Conservation (phyloP, 2,329 filamentous ascomycete species). For the Aspergillus sp. region DNA sequence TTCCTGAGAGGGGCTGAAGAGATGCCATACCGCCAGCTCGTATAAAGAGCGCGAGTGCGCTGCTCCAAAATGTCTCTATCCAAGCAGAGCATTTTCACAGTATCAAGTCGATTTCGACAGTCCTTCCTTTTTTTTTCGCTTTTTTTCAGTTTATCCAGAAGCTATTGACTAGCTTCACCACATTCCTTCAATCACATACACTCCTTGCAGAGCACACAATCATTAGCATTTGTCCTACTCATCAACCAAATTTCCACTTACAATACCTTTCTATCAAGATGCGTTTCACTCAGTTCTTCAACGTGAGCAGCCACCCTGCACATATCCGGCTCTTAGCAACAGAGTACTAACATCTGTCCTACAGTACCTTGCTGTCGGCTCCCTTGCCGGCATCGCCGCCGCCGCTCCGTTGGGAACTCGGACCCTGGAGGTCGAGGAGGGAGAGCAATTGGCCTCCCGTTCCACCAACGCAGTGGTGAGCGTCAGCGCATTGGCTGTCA, state of each 20-base stretch:
- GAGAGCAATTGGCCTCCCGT: slow-evolving; percentile 1
- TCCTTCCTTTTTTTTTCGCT: slow-evolving; percentile 1
- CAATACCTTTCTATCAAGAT: neutral
- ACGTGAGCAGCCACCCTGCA: neutral
- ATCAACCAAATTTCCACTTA: neutral
- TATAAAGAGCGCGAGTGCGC: neutral
- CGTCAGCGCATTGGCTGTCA: neutral
- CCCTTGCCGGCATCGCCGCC: neutral
- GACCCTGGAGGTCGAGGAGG: neutral
- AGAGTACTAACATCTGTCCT: neutral
- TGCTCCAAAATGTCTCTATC: neutral
- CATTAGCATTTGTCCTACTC: neutral
- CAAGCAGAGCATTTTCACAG: slow-evolving; percentile 5
- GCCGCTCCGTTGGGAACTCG: slow-evolving; percentile 5
- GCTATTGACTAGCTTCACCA: slow-evolving; percentile 8
- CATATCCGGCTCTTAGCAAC: too few species aligned
- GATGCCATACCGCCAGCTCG: neutral
- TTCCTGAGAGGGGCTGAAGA: neutral
- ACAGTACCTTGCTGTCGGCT: neutral
- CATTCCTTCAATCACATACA: neutral
- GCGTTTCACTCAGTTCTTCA: slow-evolving; percentile 6
- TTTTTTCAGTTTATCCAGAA: neutral
- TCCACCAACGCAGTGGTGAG: slow-evolving; percentile 3
- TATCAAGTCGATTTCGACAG: slow-evolving; percentile 7
- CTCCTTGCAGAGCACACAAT: slow-evolving; percentile 2